phyloP scores from a whole-genome alignment of 139 green algal species.

The Nannochloris sp. region DNA sequence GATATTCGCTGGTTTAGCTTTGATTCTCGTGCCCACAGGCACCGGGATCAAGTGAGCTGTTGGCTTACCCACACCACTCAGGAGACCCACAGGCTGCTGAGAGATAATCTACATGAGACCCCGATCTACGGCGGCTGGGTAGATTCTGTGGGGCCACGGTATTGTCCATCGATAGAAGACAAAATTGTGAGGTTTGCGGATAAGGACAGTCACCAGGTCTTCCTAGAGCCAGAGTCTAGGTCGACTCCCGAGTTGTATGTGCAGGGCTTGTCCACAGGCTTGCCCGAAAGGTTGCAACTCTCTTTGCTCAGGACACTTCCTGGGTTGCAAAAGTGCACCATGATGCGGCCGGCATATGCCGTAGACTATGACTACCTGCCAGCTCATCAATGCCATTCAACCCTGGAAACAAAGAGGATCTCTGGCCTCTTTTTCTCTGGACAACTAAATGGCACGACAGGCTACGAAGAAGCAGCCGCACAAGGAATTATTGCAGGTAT shows the following conservation, averaged over 20 bases:
- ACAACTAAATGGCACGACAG: conserved; percentile 97
- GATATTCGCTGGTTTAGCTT: conserved; percentile 88
- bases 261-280: conserved; percentile 82
- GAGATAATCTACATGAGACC: conserved; percentile 74
- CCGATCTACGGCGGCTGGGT: conserved; percentile 94
- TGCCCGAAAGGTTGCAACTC: conserved; percentile 89
- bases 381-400: conserved; percentile 77
- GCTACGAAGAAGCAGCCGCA: conserved; percentile 89
- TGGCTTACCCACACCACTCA: conserved; percentile 87
- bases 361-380: conserved; percentile 99
- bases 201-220: conserved; percentile 89
- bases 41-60: conserved; percentile 74
- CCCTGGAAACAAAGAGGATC: conserved; percentile 87
- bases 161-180: conserved; percentile 97
- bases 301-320: conserved; percentile 86
- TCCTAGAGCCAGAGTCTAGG: conserved; percentile 92
- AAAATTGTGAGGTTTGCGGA: conserved; percentile 96
- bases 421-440: conserved; percentile 89
- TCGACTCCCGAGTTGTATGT: conserved; percentile 93
- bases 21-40: conserved; percentile 65
- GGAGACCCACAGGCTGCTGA: conserved; percentile 82
- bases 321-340: conserved; percentile 70
- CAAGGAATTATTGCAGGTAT: conserved; percentile 87
- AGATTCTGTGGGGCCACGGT: conserved; percentile 74
- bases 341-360: conserved; percentile 91